Evolutionary conservation across 2,329 filamentous ascomycete genomes (phyloP), one percentile per base, ranked within the genome.

Genomic region (Endoconidiophora polonica): DNA sequence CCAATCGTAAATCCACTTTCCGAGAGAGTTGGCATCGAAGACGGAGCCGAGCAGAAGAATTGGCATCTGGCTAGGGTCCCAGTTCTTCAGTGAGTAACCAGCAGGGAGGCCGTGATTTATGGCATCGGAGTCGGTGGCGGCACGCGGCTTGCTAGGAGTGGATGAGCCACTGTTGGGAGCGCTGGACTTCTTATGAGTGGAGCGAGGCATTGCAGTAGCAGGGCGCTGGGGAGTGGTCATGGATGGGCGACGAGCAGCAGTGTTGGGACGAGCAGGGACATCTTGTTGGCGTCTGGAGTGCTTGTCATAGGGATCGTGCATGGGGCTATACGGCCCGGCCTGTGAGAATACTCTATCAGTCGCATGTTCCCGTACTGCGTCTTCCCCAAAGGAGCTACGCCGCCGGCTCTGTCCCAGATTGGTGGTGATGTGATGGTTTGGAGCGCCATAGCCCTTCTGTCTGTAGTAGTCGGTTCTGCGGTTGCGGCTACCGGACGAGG

Each of bases 1-100:
- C 91, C 91, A 98, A 72, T 96, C 91, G 66, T 94, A 98, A 61
- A 98, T 93, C 91, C 91, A 98, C 68, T 95, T 95, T 60, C 91
- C 91, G 26, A 98, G 74, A 23, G 86, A 94, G 73, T 96, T 95
- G 61, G 90, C 86, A 62, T 96, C 91, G 61, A 96, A 96, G 51
- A 96, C 91, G 61, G 86, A 94, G 46, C 91, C 91, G 20, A 96
- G 74, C 23, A 98, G 76, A 62, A 95, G 81, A 62, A 98, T 95
- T 47, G 91, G 91, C 58, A 87, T 80, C 69, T 96, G 90, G 24
- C 78, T 80, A 0, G 90, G 90, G 63, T 98, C 91, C 91, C 91
- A 96, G 70, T 96, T 94, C 74, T 96, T 96, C 62, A 90, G 79
- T 23, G 86, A 94, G 69, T 93, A 98, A 55, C 91, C 90, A 1